Conservation (phyloP, 2,329 filamentous ascomycete genomes). For the Penicillium sp. region DNA sequence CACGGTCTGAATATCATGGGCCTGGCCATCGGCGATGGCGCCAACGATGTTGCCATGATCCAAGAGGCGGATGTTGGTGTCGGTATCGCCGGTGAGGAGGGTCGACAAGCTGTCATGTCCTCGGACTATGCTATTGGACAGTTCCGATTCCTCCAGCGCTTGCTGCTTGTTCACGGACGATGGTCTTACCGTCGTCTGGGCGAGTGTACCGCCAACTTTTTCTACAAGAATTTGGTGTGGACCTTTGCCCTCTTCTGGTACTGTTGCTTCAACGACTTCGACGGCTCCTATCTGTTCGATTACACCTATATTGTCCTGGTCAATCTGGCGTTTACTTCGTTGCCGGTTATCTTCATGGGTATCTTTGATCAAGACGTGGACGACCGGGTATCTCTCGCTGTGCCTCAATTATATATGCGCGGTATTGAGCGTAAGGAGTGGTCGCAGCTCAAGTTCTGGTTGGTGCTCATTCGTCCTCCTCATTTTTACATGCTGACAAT, state of each 20-base stretch:
- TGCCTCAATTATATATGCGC: constrained; percentile 91
- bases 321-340: constrained; percentile 94
- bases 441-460: constrained; percentile 97
- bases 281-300: constrained; percentile 95
- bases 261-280: constrained; percentile 92
- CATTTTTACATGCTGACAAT: constrained; percentile 33
- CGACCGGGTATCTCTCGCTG: constrained; percentile 88
- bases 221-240: constrained; percentile 99
- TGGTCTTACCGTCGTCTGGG: constrained; percentile 96
- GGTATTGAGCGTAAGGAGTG: constrained; percentile 96
- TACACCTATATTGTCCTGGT: constrained; percentile 97
- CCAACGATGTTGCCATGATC: constrained; percentile 97
- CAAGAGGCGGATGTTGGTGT: constrained; percentile 97
- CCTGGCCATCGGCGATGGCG: constrained; percentile 87
- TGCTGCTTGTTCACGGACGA: constrained; percentile 86
- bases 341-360: constrained; percentile 94
- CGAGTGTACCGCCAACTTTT: constrained; percentile 97
- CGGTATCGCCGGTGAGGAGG: constrained; percentile 90
- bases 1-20: constrained; percentile 95
- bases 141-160: constrained; percentile 82
- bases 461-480: constrained; percentile 43
- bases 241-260: constrained; percentile 97
- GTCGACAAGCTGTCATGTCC: constrained; percentile 91
- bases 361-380: constrained; percentile 96
- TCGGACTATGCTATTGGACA: constrained; percentile 95